These are phyloP conservation scores for Aspergillus sp. DNA, from an alignment of 2,329 filamentous ascomycete genomes.

Conservation along the genomic window DNA sequence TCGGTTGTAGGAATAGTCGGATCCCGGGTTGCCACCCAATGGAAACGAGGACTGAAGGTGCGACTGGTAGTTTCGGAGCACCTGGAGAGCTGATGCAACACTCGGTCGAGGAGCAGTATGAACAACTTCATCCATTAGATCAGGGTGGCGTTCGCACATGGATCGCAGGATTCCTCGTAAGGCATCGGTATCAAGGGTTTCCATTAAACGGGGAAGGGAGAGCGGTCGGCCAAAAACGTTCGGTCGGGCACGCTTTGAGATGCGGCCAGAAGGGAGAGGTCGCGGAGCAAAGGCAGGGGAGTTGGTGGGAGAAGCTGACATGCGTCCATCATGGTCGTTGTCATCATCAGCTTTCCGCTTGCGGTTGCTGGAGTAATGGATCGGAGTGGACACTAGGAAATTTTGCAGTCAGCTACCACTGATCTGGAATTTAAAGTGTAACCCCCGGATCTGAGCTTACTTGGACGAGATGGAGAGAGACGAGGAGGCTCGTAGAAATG, in stretches of 20 bases:
- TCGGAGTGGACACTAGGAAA: slow-evolving; percentile 32
- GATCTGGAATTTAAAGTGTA: slow-evolving; percentile 1
- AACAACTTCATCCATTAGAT: slow-evolving; percentile 77
- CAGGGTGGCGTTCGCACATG: slow-evolving; percentile 83
- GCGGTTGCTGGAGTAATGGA: slow-evolving; percentile 40
- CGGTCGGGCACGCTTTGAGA: slow-evolving; percentile 60
- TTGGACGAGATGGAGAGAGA: slow-evolving; percentile 54
- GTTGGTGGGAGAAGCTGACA: slow-evolving; percentile 79
- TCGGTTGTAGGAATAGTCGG: slow-evolving; percentile 92
- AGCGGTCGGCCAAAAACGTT: slow-evolving; percentile 64
- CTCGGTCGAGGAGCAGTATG: slow-evolving; percentile 80
- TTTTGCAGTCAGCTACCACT: slow-evolving; percentile 10
- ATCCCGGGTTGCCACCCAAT: slow-evolving; percentile 72
- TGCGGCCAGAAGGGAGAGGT: slow-evolving; percentile 59
- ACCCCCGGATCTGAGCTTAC: slow-evolving; percentile 36
- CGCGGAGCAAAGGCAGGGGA: slow-evolving; percentile 70
- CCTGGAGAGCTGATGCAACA: slow-evolving; percentile 69
- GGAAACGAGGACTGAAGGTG: slow-evolving; percentile 74
- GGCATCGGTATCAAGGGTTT: slow-evolving; percentile 81
- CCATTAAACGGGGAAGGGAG: slow-evolving; percentile 70
- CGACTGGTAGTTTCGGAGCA: slow-evolving; percentile 74
- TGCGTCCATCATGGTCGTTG: slow-evolving; percentile 65
- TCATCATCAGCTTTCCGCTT: slow-evolving; percentile 88
- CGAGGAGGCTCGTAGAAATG: slow-evolving; percentile 56
- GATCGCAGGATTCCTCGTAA: slow-evolving; percentile 80